Evolutionary conservation across 2,329 filamentous ascomycete genomes (phyloP).

Genomic region (Fusarium nygamai): DNA sequence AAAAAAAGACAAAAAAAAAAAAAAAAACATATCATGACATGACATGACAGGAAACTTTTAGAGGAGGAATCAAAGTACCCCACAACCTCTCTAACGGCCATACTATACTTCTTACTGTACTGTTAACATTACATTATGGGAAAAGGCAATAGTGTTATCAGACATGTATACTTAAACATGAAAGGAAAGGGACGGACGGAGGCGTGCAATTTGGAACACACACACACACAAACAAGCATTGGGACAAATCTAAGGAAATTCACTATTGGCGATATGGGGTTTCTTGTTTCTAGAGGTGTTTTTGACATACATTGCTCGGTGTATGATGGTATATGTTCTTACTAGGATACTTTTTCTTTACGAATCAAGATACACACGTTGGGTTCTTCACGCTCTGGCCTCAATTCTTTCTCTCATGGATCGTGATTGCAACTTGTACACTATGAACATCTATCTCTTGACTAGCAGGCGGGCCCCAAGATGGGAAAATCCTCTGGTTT

Average conservation of each 20-base stretch:
- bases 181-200: not conserved
- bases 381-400: not conserved
- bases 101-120: constrained; percentile 9
- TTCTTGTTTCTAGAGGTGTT: constrained; percentile 20
- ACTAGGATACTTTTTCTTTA: not conserved
- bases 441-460: not conserved
- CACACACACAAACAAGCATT: constrained; percentile 20
- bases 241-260: constrained; percentile 9
- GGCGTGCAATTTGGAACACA: constrained; percentile 7
- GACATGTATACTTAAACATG: constrained; percentile 1
- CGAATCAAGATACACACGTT: constrained; percentile 25
- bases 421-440: not conserved
- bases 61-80: constrained; percentile 16
- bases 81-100: constrained; percentile 21
- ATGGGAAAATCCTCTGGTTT: constrained; percentile 9
- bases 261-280: constrained; percentile 21
- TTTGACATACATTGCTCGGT: not conserved
- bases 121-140: constrained; percentile 11
- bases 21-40: not conserved
- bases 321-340: constrained; percentile 7
- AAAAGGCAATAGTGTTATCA: not conserved
- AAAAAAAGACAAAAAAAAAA: not conserved
- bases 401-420: not conserved
- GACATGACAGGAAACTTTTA: constrained; percentile 15
- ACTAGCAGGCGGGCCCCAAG: not conserved